phyloP scores from a whole-genome alignment of 805 yeast species.

The Starmerella scarabaei region DNA sequence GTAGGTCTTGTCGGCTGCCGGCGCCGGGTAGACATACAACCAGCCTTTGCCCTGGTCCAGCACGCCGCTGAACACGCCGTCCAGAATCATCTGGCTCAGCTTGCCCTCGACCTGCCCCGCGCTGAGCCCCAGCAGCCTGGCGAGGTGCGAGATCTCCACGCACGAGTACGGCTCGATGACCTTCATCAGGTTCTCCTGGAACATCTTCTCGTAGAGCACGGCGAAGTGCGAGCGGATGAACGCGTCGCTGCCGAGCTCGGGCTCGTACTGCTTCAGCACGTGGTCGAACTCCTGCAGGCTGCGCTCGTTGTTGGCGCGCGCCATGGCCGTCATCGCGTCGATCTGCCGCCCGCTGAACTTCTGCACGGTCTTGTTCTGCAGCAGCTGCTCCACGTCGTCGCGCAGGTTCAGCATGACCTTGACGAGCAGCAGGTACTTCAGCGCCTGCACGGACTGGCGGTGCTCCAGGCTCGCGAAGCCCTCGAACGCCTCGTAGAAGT shows the following conservation, averaged over 20 bases:
- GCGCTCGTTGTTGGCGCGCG: constrained; percentile 79
- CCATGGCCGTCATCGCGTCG: constrained; percentile 91
- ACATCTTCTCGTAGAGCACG: constrained; percentile 80
- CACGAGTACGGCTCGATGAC: constrained; percentile 93
- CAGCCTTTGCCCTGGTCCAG: constrained; percentile 98
- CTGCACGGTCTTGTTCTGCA: constrained; percentile 58
- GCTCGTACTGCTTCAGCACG: constrained; percentile 52
- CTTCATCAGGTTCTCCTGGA: constrained; percentile 86
- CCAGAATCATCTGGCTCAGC: constrained; percentile 90
- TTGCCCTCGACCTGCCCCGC: constrained; percentile 84
- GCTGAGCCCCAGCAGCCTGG: constrained; percentile 78
- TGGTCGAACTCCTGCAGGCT: constrained; percentile 81
- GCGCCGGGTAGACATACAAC: constrained; percentile 83
- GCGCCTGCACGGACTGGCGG: constrained; percentile 49
- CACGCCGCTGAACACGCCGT: constrained; percentile 89
- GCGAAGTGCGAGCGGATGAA: constrained; percentile 85
- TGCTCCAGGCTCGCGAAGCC: constrained; percentile 56
- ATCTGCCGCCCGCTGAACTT: constrained; percentile 73
- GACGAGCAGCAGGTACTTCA: constrained; percentile 84
- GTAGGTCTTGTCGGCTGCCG: constrained; percentile 76
- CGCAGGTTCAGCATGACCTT: constrained; percentile 84
- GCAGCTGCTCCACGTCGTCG: constrained; percentile 70
- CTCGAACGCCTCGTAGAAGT: constrained; percentile 90
- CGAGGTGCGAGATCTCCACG: constrained; percentile 84
- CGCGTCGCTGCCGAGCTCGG: constrained; percentile 71